These are phyloP conservation scores for Neurospora sp. DNA, from an alignment of 495 filamentous ascomycete species.

Conservation along the genomic window DNA sequence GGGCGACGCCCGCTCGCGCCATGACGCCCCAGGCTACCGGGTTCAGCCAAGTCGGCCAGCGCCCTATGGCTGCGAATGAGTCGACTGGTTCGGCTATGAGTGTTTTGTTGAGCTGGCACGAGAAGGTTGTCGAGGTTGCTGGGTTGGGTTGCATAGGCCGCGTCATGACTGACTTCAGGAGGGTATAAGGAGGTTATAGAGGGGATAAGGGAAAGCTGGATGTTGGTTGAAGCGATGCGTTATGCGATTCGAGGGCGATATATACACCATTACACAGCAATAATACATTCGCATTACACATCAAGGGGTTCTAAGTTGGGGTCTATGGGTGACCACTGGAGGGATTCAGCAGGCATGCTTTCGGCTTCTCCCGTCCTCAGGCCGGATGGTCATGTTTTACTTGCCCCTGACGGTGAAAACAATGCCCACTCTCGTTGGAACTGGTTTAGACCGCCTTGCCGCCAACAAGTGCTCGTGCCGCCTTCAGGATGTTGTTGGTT, in stretches of 20 bases:
- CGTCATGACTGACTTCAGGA: conserved; percentile 86
- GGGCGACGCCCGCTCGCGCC: conserved; percentile 28
- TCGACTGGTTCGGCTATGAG: conserved; percentile 84
- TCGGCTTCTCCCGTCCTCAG: neutral
- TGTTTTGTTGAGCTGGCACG: conserved; percentile 88
- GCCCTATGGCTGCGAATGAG: conserved; percentile 55
- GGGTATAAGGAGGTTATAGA: conserved; percentile 45
- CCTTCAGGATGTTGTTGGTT: neutral
- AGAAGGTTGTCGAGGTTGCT: conserved; percentile 86
- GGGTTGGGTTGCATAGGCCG: conserved; percentile 80
- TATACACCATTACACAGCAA: neutral
- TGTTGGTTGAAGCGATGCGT: neutral
- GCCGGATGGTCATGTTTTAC: neutral
- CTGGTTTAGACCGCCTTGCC: neutral
- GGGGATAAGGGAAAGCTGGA: neutral
- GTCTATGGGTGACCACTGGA: neutral
- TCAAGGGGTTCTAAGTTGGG: neutral
- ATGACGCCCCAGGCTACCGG: conserved; percentile 71
- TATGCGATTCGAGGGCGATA: neutral
- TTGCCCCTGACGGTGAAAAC: neutral
- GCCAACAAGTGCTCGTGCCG: neutral
- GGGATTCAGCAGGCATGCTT: neutral
- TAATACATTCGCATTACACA: neutral
- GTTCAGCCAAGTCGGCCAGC: conserved; percentile 70
- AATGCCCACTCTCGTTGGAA: neutral